Conservation (phyloP, 1,284 basidiomycete species). For the Ustanciosporium gigantosporum region DNA sequence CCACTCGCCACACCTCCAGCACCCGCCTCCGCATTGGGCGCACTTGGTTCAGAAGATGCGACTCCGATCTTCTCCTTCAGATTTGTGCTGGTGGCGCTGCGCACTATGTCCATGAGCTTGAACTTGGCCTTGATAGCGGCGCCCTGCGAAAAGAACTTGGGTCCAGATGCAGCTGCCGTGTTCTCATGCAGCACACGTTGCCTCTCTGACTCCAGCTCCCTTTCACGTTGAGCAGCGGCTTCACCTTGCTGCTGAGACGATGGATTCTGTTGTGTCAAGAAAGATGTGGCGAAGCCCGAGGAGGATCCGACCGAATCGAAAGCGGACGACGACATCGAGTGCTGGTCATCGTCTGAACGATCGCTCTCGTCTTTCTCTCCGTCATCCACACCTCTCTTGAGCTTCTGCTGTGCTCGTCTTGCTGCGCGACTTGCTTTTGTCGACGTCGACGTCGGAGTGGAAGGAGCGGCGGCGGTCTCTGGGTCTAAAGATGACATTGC, state of each 20-base stretch:
- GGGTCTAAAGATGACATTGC: not conserved
- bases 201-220: conserved; percentile 16
- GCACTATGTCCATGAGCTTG: conserved; percentile 42
- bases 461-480: not conserved
- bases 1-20: conserved; percentile 4
- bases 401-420: not conserved
- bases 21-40: not conserved
- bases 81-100: conserved; percentile 24
- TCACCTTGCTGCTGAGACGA: not conserved
- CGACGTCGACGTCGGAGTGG: not conserved
- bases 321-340: conserved; percentile 38
- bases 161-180: conserved; percentile 42
- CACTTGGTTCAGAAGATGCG: not conserved
- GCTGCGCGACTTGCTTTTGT: not conserved
- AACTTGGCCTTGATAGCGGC: conserved; percentile 51
- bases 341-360: conserved; percentile 38
- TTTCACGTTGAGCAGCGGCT: conserved; percentile 14
- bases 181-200: conserved; percentile 32
- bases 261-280: conserved; percentile 5
- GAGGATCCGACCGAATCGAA: conserved; percentile 37
- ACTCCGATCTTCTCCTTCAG: conserved; percentile 27
- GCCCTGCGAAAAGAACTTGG: conserved; percentile 42
- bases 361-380: conserved; percentile 1
- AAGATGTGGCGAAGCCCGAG: conserved; percentile 18
- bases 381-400: not conserved